Evolutionary conservation across 345 rosid species (phyloP), one percentile per base, ranked within the genome.

Genomic region (Dimocarpus longan): DNA sequence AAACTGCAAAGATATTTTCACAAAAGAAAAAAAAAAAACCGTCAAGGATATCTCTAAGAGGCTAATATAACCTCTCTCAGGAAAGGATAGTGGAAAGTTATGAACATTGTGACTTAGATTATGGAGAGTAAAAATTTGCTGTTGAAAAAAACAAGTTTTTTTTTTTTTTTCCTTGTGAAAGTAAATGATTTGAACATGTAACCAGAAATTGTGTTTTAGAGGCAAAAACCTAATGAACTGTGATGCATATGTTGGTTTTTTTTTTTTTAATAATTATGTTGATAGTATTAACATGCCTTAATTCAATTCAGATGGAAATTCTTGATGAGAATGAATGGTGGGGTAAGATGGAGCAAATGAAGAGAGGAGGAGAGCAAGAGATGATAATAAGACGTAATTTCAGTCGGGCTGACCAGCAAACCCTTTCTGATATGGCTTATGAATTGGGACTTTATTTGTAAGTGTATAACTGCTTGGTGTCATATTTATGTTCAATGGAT

Each of bases 251-350:
- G 42, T 59, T 73, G 15, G 10, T 37, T 72, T 10, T 60, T 60
- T 21, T 46, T 67, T 48, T 69, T 13, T 37, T 43, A 67, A 10
- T 59, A 63, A 46, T 28, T 28, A 19, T 60, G 15, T 12, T 19
- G 13, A 26, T 42, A 71, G 12, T 44, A 54, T 32, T 22, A 24
- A 64, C 5, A 10, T 62, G 65, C 39, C 28, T 73, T 24, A 74
- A 12, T 59, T 76, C 66, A 5, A 15, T 79, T 66, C 76, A 95
- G 99, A 83, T 92, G 92, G 98, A 95, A 82, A 88, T 86, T 82
- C 80, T 95, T 68, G 91, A 95, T 79, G 93, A 91, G 86, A 86
- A 88, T 70, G 98, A 91, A 81, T 91, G 96, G 98, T 85, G 96
- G 98, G 84, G 82, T 85, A 92, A 88, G 92, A 88, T 95, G 83